Evolutionary conservation across 2,329 filamentous ascomycete species (phyloP), one percentile per base, ranked within the genome.

Genomic region (Atkinsonella texensis): DNA sequence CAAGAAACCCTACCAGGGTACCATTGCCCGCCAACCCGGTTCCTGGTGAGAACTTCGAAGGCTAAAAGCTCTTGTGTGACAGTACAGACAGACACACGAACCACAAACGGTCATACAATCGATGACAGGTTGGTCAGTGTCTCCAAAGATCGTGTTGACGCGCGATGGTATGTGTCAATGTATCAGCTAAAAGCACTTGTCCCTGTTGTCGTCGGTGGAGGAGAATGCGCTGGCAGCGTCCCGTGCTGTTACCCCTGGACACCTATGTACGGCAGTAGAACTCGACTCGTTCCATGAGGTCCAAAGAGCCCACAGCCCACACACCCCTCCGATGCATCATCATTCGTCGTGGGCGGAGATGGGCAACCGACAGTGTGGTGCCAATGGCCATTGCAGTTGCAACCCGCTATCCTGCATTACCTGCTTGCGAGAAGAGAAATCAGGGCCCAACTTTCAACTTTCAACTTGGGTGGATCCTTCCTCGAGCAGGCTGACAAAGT

Each of bases 331-430:
- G 31, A 35, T 35, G 31, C 4, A n/a, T 42, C n/a, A n/a, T 43
- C 38, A 23, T 35, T 47, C 28, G 13, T 35, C n/a, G 23, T 23
- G 44, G 50, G 45, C 33, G 33, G 46, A 45, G 48, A 48, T 45
- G 47, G 41, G 57, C 50, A 55, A 53, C 57, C 57, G 54, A 57
- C 57, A 56, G 48, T 50, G 39, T 53, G 57, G 57, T 54, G 54
- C 54, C 54, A 54, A 52, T 54, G 18, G 31, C 38, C 33, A n/a
- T 48, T 55, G 54, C 54, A 55, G 52, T 23, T 32, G 20, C 53
- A 50, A 42, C 46, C 40, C 41, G 43, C 49, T 28, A 11, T 46
- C 23, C 18, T 51, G 49, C 49, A 46, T 50, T 15, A 28, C 23
- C 50, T 13, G 39, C 20, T n/a, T n/a, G n/a, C 35, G 18, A n/a